Conservation (phyloP, 129 eudicot species). For the Flaveria bidentis region DNA sequence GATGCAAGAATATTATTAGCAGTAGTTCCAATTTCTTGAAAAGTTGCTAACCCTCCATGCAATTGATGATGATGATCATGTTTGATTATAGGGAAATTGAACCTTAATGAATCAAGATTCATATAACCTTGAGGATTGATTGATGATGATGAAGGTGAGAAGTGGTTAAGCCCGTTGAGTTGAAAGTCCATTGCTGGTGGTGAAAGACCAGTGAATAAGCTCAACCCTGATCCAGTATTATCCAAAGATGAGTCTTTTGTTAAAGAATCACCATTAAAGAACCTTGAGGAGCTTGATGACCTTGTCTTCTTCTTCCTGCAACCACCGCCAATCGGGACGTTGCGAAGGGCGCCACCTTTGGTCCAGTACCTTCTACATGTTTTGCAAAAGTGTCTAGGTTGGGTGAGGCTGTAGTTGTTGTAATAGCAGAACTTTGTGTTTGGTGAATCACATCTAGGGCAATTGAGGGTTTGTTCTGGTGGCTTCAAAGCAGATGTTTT, state of each 20-base stretch:
- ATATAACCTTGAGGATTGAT: conserved; percentile 34
- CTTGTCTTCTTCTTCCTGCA: conserved; percentile 67
- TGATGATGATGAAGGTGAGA: conserved; percentile 31
- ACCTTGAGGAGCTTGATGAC: conserved; percentile 26
- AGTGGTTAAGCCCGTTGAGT: conserved; percentile 45
- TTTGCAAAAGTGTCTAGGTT: conserved; percentile 88
- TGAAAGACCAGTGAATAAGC: conserved; percentile 52
- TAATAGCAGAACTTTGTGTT: conserved; percentile 91
- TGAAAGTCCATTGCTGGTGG: conserved; percentile 77
- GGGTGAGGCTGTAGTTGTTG: conserved; percentile 84
- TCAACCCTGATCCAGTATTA: conserved; percentile 33
- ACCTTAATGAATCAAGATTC: conserved; percentile 46
- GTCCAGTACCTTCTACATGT: conserved; percentile 92
- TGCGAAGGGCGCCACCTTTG: conserved; percentile 78
- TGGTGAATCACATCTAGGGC: conserved; percentile 86
- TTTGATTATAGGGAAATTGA: conserved; percentile 38
- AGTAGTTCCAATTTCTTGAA: conserved; percentile 42
- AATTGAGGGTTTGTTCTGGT: conserved; percentile 44
- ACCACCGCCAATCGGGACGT: conserved; percentile 90
- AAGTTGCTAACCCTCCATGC: conserved; percentile 30
- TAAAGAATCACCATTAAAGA: conserved; percentile 37
- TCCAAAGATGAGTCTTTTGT: conserved; percentile 37
- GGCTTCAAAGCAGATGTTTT: conserved; percentile 40
- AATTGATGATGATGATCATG: conserved; percentile 27
- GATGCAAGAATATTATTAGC: conserved; percentile 39